Base-by-base conservation (phyloP, 106 monocot genomes). In the Xerophyta viscosa region DNA sequence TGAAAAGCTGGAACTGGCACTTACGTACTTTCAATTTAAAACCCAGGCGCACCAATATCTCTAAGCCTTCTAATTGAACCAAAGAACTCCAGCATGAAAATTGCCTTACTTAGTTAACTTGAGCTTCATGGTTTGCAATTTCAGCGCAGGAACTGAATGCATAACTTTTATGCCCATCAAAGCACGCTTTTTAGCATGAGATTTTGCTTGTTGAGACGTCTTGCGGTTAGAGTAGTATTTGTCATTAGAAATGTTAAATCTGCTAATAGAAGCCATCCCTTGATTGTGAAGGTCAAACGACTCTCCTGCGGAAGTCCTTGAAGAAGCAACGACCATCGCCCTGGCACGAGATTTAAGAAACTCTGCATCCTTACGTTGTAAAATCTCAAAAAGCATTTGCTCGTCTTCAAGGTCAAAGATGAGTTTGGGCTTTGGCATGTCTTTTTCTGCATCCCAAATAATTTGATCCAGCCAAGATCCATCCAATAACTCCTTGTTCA, bases 361-460 rank as follows among this genome's bases (percentile, higher is more conserved):
- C 20, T 66, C 70, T 14, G 47, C 12, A 12, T 86, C 67, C 50
- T 74, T 86, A 21, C 65, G 46, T 36, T 89, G 85, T 41, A 80
- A 63, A 52, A 86, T 49, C 63, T 98, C 96, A 77, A 98, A 98
- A 33, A 89, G 70, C 96, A 98, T 98, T 50, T 80, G 75, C 18
- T 98, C 82, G 67, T 98, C 96, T 77, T 68, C 76, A 54, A 98
- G 82, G 57, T 98, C 89, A 79, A 86, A 72, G 31, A 98, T 98
- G 18, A 98, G 71, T 64, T 82, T 98, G 50, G 96, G 89, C 60
- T 78, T 82, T 48, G 84, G 70, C 65, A 63, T 57, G 48, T 63
- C 52, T 31, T 79, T 65, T 41, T 49, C 51, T 36, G 85, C 41
- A 55, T 90, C 89, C 96, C 96, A 98, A 12, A 98, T 74, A 51